Percentiles rank a stretch among this genome's conserved stretches.
These are phyloP conservation scores for Dactylellina haptotyla DNA, from an alignment of 2,329 filamentous ascomycete genomes.

Conservation along the genomic window DNA sequence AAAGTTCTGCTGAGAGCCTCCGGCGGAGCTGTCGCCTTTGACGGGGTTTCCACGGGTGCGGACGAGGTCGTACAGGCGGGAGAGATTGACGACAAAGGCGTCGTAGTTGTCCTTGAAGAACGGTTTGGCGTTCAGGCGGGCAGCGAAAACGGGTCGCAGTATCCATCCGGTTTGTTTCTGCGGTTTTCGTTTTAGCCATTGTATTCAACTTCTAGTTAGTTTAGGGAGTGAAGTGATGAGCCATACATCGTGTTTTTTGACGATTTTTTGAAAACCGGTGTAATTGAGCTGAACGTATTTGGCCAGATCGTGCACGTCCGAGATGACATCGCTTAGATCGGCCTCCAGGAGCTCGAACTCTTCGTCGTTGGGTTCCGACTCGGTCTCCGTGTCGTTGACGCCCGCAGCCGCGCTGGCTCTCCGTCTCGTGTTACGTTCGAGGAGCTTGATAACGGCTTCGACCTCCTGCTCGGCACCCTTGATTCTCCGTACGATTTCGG, in stretches of 20 bases:
- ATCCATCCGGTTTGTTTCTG: conserved; percentile 95
- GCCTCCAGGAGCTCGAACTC: conserved; percentile 95
- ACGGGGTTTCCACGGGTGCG: conserved; percentile 91
- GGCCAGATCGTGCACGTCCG: conserved; percentile 95
- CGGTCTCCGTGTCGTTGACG: conserved; percentile 56
- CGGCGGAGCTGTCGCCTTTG: conserved; percentile 89
- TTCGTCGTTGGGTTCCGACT: conserved; percentile 75
- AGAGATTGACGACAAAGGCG: conserved; percentile 91
- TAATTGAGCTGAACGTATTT: conserved; percentile 99
- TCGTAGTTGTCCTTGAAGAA: conserved; percentile 99
- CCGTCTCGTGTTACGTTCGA: conserved; percentile 69
- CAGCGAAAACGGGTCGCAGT: conserved; percentile 93
- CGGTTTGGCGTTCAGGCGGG: conserved; percentile 90
- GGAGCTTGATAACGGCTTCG: conserved; percentile 80
- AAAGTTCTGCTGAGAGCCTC: conserved; percentile 92
- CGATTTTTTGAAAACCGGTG: conserved; percentile 99
- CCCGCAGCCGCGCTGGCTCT: conserved; percentile 59
- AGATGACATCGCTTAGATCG: conserved; percentile 96
- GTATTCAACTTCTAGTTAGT: background rate
- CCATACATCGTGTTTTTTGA: conserved; percentile 95
- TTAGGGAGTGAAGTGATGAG: conserved; percentile 48
- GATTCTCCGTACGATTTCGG: conserved; percentile 93
- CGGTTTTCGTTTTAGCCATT: background rate
- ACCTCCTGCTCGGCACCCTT: conserved; percentile 89
- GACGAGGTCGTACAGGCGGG: conserved; percentile 92